Evolutionary conservation across 1,284 basidiomycete species (phyloP).

Genomic region (Ustilago bromivora): DNA sequence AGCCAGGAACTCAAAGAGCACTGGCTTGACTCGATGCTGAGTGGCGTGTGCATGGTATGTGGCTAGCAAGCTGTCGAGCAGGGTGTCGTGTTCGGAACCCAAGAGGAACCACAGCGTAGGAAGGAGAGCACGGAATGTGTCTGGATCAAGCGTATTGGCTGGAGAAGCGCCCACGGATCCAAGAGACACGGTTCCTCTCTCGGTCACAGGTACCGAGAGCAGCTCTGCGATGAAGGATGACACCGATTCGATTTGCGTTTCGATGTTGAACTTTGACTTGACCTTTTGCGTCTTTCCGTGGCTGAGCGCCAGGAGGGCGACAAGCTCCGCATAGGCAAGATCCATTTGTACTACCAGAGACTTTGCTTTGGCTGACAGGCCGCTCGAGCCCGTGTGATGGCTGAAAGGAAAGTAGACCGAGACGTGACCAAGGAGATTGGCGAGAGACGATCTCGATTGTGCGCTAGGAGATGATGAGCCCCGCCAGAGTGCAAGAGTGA

Average conservation of each 20-base stretch:
- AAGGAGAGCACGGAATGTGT: conserved; percentile 50
- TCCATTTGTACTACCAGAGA: conserved; percentile 45
- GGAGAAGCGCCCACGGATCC: conserved; percentile 22
- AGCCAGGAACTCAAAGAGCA: conserved; percentile 55
- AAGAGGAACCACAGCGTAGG: conserved; percentile 58
- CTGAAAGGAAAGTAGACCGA: conserved; percentile 59
- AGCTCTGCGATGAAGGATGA: conserved; percentile 39
- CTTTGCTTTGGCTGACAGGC: conserved; percentile 38
- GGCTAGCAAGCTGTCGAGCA: conserved; percentile 35
- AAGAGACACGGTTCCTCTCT: conserved; percentile 37
- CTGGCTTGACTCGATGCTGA: conserved; percentile 38
- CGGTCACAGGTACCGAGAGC: conserved; percentile 25
- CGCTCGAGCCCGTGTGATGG: conserved; percentile 31
- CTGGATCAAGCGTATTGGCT: conserved; percentile 28
- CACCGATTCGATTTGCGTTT: conserved; percentile 41
- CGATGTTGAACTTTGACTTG: conserved; percentile 44
- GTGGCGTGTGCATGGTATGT: conserved; percentile 35
- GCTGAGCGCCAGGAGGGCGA: conserved; percentile 42
- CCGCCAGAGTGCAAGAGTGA: conserved; percentile 45
- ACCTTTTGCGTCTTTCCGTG: conserved; percentile 12
- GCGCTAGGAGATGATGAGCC: conserved; percentile 14
- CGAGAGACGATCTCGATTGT: conserved; percentile 23
- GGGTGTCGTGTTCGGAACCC: conserved; percentile 30
- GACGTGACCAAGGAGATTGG: conserved; percentile 39
- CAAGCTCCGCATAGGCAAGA: conserved; percentile 51